Percentiles rank a stretch among this genome's conserved stretches.
phyloP scores from a whole-genome alignment of 371 early-diverging fungal genomes.

The Paraphysoderma sedebokerense region DNA sequence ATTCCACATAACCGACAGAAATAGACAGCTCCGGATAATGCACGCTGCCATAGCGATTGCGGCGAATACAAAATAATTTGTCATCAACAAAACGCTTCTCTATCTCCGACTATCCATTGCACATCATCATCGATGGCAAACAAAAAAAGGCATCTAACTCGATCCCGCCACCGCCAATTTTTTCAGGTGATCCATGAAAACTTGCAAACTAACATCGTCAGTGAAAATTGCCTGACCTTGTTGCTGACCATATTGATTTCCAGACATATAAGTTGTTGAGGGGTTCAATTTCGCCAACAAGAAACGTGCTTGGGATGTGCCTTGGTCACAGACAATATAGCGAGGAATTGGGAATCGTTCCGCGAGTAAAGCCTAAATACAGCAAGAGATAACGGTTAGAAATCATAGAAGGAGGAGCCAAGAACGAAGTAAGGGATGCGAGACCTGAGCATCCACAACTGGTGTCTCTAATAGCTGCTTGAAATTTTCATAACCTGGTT shows the following conservation, averaged over 20 bases:
- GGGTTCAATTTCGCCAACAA: slow-evolving; percentile 97
- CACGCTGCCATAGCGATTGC: too few species aligned
- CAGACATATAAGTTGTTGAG: slow-evolving; percentile 79
- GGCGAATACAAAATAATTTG: too few species aligned
- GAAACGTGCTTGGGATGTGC: slow-evolving; percentile 98
- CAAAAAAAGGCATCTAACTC: not conserved
- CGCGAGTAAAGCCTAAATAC: slow-evolving; percentile 55
- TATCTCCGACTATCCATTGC: too few species aligned
- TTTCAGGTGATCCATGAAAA: slow-evolving; percentile 92
- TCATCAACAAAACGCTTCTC: too few species aligned
- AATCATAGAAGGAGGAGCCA: not conserved
- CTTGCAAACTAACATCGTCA: slow-evolving; percentile 93
- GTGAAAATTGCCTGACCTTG: slow-evolving; percentile 82
- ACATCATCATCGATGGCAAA: too few species aligned
- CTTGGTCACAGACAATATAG: slow-evolving; percentile 93
- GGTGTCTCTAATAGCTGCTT: slow-evolving; percentile 84
- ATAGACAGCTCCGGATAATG: too few species aligned
- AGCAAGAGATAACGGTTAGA: not conserved
- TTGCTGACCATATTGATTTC: slow-evolving; percentile 39
- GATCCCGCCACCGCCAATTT: slow-evolving; percentile 38
- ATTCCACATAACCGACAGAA: too few species aligned
- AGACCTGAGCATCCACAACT: slow-evolving; percentile 62
- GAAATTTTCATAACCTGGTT: slow-evolving; percentile 84
- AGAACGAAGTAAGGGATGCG: too few species aligned
- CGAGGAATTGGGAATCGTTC: slow-evolving; percentile 98